Evolutionary conservation across 306 rosid species (phyloP).

Genomic region (Canavalia ensiformis): DNA sequence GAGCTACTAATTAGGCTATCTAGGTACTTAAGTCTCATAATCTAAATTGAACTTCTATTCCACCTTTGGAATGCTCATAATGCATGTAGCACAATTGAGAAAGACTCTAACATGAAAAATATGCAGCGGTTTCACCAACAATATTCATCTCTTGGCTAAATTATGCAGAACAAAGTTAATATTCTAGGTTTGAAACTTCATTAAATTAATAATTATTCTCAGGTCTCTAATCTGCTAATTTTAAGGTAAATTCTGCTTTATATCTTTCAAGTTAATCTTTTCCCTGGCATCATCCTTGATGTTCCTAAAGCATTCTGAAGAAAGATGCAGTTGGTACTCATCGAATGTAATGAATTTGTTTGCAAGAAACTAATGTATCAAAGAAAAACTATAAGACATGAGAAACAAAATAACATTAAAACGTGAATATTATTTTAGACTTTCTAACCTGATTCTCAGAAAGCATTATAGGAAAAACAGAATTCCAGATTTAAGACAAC

Average conservation of each 20-base stretch:
- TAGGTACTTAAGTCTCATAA: slow-evolving; percentile 25
- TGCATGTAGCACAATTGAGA: slow-evolving; percentile 12
- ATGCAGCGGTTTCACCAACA: slow-evolving; percentile 32
- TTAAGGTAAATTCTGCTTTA: slow-evolving; percentile 19
- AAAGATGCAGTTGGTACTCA: slow-evolving; percentile 2
- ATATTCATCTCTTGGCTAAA: slow-evolving; percentile 24
- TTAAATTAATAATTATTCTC: slow-evolving; percentile 3
- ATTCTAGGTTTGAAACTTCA: slow-evolving; percentile 23
- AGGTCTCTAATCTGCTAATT: slow-evolving; percentile 25
- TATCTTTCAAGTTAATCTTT: slow-evolving; percentile 11
- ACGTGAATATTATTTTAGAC: neutral
- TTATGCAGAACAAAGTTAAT: neutral
- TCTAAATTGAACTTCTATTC: slow-evolving; percentile 15
- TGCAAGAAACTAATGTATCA: neutral
- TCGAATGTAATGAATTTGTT: slow-evolving; percentile 33
- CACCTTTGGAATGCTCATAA: slow-evolving; percentile 16
- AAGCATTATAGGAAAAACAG: slow-evolving; percentile 19
- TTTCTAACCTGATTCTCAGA: slow-evolving; percentile 18
- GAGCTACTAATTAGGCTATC: slow-evolving; percentile 30
- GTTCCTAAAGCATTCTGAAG: slow-evolving; percentile 32
- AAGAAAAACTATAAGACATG: slow-evolving; percentile 18
- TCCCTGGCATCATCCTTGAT: slow-evolving; percentile 10
- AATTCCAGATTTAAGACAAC: neutral
- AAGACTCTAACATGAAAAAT: slow-evolving; percentile 32
- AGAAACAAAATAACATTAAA: slow-evolving; percentile 17